Base-by-base conservation (phyloP, 2,329 filamentous ascomycete species). In the Calonectria hawksworthii region DNA sequence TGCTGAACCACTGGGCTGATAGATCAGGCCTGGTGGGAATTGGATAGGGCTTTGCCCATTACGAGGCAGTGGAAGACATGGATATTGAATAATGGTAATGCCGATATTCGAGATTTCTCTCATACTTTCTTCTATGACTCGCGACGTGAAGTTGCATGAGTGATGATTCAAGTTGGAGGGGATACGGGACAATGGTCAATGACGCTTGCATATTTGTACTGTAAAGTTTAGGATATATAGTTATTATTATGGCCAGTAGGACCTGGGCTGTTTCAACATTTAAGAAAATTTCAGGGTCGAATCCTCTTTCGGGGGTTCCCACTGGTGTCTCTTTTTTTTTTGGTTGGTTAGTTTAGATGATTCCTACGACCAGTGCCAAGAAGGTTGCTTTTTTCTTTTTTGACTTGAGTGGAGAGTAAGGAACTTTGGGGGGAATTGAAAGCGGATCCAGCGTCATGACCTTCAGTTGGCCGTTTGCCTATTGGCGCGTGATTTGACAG, bases 11-110 rank as follows among this genome's bases (percentile, higher is more conserved):
- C 50, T 61, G 41, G 67, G 61, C 61, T 14, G 66, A 70, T 63
- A 66, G 66, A 70, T 65, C 61, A 67, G 75, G 64, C 30, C 65
- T 72, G 70, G 68, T 61, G 63, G 71, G 65, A 66, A 68, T 79
- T 80, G 80, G 80, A 74, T 79, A 80, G 65, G 77, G 51, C 67
- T 73, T 68, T 76, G 73, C 65, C 72, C 56, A 51, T 63, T 70
- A 72, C 71, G 72, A 67, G 70, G 67, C 73, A 75, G 59, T 68
- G 52, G 69, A 65, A 51, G 73, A 38, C 67, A 79, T 76, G 77
- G 77, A 76, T 82, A 82, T 79, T 81, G 74, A 81, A 74, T 82
- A 82, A 82, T 82, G 76, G 77, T 82, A 82, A 82, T 82, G 75
- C 77, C 74, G 66, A 70, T 70, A 80, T 65, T 75, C 72, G 67